Percentiles rank a stretch among this genome's conserved stretches.
Conservation (phyloP, 495 filamentous ascomycete species). For the Massariosphaeria phaeospora region DNA sequence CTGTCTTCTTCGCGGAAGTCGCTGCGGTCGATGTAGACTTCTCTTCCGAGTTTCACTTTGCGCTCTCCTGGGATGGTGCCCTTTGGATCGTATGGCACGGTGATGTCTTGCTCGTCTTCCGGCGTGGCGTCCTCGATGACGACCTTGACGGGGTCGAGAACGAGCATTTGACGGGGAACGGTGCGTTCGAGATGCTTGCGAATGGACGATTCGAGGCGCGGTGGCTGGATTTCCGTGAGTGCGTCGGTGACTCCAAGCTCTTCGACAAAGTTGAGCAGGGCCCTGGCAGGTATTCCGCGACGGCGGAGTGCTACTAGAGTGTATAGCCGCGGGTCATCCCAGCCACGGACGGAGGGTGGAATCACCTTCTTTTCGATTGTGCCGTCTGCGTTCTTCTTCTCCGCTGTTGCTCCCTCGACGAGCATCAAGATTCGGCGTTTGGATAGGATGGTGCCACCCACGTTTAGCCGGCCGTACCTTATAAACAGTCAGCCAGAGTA, state of each 20-base stretch:
- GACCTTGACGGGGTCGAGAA: conserved; percentile 65
- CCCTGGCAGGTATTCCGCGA: conserved; percentile 78
- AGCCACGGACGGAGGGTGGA: conserved; percentile 58
- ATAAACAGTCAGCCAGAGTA: conserved; percentile 7
- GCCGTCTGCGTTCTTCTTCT: conserved; percentile 40
- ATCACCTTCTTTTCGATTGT: conserved; percentile 29
- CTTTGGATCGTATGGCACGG: conserved; percentile 70
- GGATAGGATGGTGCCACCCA: conserved; percentile 74
- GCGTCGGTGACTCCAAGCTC: conserved; percentile 82
- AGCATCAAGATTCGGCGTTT: conserved; percentile 78
- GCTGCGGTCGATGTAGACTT: conserved; percentile 83
- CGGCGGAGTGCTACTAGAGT: conserved; percentile 81
- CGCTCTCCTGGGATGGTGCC: conserved; percentile 50
- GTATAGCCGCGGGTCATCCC: conserved; percentile 87
- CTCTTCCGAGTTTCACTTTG: conserved; percentile 73
- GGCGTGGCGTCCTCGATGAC: conserved; percentile 70
- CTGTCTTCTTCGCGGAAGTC: conserved; percentile 83
- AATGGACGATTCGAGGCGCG: conserved; percentile 72
- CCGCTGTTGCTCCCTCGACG: conserved; percentile 47
- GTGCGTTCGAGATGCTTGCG: conserved; percentile 76
- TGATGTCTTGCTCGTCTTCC: conserved; percentile 57
- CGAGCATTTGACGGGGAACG: conserved; percentile 79
- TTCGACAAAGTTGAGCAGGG: conserved; percentile 80
- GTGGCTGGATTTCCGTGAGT: conserved; percentile 64
- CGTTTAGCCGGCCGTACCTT: conserved; percentile 69